These are phyloP conservation scores for Trichoderma aggressivum DNA, from an alignment of 2,329 filamentous ascomycete species.

Conservation along the genomic window DNA sequence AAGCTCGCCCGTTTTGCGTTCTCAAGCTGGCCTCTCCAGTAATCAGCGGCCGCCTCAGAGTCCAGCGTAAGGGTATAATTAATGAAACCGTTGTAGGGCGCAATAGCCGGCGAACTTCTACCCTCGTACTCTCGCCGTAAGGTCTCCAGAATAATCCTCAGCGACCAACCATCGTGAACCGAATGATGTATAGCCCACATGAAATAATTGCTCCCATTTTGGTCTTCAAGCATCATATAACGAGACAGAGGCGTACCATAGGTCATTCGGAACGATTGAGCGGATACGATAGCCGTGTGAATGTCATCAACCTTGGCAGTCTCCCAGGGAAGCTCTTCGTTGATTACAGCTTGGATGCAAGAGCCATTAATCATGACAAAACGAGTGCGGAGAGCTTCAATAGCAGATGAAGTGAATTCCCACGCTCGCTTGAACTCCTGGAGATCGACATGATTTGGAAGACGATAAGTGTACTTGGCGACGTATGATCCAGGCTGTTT, in stretches of 20 bases:
- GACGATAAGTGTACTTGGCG: slow-evolving; percentile 30
- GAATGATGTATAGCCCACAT: slow-evolving; percentile 29
- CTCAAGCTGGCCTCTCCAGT: slow-evolving; percentile 21
- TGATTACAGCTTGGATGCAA: slow-evolving; percentile 19
- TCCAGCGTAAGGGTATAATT: slow-evolving; percentile 8
- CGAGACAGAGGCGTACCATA: slow-evolving; percentile 14
- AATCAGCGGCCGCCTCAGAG: slow-evolving; percentile 5
- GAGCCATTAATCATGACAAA: slow-evolving; percentile 17
- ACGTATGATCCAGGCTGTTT: slow-evolving; percentile 26
- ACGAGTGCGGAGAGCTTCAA: slow-evolving; percentile 13
- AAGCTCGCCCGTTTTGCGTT: slow-evolving; percentile 17
- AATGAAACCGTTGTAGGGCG: slow-evolving; percentile 10
- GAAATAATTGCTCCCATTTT: slow-evolving; percentile 13
- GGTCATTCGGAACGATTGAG: background rate
- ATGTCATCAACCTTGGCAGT: background rate
- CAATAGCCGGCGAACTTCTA: background rate
- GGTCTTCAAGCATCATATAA: background rate
- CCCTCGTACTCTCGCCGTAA: slow-evolving; percentile 16
- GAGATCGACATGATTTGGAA: slow-evolving; percentile 25
- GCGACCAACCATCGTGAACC: slow-evolving; percentile 30
- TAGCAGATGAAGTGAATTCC: slow-evolving; percentile 16
- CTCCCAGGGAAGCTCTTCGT: slow-evolving; percentile 14
- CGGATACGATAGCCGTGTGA: background rate
- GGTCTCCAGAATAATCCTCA: slow-evolving; percentile 21
- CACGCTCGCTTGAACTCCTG: slow-evolving; percentile 29